Percentiles rank a stretch among this genome's conserved stretches.
These are phyloP conservation scores for Platanus orientalis DNA, from an alignment of 164 flowering plant genomes.

Conservation along the genomic window DNA sequence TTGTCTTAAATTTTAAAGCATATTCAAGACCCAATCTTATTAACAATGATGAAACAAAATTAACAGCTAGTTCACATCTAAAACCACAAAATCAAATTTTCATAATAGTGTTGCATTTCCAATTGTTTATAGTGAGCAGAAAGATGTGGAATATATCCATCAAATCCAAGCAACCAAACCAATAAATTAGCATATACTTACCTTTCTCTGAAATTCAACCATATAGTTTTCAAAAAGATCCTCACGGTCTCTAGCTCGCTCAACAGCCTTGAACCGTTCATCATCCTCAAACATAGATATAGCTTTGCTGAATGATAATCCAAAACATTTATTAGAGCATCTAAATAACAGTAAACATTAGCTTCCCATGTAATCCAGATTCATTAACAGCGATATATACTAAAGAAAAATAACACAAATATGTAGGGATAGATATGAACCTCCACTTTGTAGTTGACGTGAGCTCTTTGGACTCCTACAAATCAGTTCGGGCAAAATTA, in stretches of 20 bases:
- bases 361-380: not conserved
- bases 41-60: too few relatives aligned
- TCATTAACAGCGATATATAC: not conserved
- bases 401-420: not conserved
- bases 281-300: constrained; percentile 77
- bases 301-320: constrained; percentile 57
- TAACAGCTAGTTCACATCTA: too few relatives aligned
- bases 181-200: constrained; percentile 14
- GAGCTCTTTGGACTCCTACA: constrained; percentile 84
- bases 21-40: too few relatives aligned
- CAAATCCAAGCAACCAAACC: not conserved
- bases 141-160: not conserved
- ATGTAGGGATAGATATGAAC: constrained; percentile 26
- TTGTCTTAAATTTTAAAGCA: too few relatives aligned
- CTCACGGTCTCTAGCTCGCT: constrained; percentile 82
- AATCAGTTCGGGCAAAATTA: constrained; percentile 9
- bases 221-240: constrained; percentile 78
- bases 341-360: not conserved
- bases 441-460: constrained; percentile 87
- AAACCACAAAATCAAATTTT: too few relatives aligned
- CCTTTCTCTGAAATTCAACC: constrained; percentile 84
- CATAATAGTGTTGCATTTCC: not conserved
- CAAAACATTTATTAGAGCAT: constrained; percentile 9
- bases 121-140: not conserved
- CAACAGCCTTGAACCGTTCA: constrained; percentile 92